phyloP scores from a whole-genome alignment of 495 filamentous ascomycete genomes.

The Penicillium robsamsonii region DNA sequence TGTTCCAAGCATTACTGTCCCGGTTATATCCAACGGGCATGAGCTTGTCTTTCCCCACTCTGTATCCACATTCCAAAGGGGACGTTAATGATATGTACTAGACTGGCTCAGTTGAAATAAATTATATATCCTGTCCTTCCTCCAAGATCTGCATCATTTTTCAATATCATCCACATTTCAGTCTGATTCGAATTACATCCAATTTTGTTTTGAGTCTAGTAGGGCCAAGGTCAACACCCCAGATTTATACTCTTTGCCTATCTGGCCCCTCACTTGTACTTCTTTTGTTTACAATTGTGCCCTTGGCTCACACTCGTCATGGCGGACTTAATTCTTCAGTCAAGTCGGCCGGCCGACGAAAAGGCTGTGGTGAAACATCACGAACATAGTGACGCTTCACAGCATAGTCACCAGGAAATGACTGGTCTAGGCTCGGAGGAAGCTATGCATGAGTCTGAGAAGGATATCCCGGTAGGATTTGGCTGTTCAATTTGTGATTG shows the following conservation, averaged over 20 bases:
- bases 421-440: constrained; percentile 17
- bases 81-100: constrained; percentile 1
- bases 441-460: constrained; percentile 23
- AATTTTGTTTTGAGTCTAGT: constrained; percentile 2
- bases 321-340: constrained; percentile 20
- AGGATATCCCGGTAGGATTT: constrained; percentile 20
- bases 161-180: background rate
- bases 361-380: constrained; percentile 22
- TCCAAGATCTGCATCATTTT: background rate
- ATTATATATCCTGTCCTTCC: constrained; percentile 2
- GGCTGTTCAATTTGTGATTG: background rate
- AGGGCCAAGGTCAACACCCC: constrained; percentile 1
- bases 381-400: constrained; percentile 19
- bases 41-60: constrained; percentile 3
- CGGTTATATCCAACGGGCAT: constrained; percentile 21
- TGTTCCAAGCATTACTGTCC: constrained; percentile 15
- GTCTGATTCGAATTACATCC: background rate
- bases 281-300: background rate
- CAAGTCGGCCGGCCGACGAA: constrained; percentile 25
- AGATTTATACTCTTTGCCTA: background rate
- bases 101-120: background rate
- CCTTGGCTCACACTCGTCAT: constrained; percentile 12
- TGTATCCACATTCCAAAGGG: constrained; percentile 10
- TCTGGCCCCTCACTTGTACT: background rate
- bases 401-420: constrained; percentile 29